Percentiles rank a stretch among this genome's conserved stretches.
These are phyloP conservation scores for Bathelium albidoporum DNA, from an alignment of 495 filamentous ascomycete species.

Conservation along the genomic window DNA sequence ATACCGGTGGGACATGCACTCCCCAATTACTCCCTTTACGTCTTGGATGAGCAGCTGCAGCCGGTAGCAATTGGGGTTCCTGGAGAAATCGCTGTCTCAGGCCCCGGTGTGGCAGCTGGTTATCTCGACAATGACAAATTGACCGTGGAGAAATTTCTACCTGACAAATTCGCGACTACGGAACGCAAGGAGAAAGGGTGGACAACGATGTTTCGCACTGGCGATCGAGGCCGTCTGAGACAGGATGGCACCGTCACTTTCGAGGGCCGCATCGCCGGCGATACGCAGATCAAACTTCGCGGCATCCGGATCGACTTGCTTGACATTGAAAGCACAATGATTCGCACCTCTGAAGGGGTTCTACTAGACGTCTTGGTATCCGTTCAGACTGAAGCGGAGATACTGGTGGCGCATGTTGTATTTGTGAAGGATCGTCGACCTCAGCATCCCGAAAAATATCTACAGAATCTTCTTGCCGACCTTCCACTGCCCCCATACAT, in stretches of 20 bases:
- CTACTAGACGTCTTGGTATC: background rate
- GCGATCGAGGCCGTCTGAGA: slow-evolving; percentile 8
- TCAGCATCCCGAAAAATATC: background rate
- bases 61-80: slow-evolving; percentile 31
- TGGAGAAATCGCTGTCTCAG: slow-evolving; percentile 38
- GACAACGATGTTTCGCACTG: slow-evolving; percentile 11
- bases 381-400: background rate
- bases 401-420: background rate
- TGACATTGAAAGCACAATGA: slow-evolving; percentile 2
- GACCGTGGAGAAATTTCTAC: slow-evolving; percentile 11
- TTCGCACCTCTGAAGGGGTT: background rate
- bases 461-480: background rate
- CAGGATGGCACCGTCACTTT: slow-evolving; percentile 8
- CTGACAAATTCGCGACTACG: background rate
- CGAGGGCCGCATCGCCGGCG: slow-evolving; percentile 8
- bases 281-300: slow-evolving; percentile 12
- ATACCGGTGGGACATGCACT: slow-evolving; percentile 4
- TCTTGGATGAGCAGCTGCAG: slow-evolving; percentile 33
- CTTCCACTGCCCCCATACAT: background rate
- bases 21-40: slow-evolving; percentile 35
- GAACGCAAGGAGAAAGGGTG: background rate
- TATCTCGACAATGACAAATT: slow-evolving; percentile 31
- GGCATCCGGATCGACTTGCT: slow-evolving; percentile 13
- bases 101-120: slow-evolving; percentile 31
- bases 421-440: background rate